These are phyloP conservation scores for Xylariaceae sp. DNA, from an alignment of 2,329 filamentous ascomycete genomes.

Conservation along the genomic window DNA sequence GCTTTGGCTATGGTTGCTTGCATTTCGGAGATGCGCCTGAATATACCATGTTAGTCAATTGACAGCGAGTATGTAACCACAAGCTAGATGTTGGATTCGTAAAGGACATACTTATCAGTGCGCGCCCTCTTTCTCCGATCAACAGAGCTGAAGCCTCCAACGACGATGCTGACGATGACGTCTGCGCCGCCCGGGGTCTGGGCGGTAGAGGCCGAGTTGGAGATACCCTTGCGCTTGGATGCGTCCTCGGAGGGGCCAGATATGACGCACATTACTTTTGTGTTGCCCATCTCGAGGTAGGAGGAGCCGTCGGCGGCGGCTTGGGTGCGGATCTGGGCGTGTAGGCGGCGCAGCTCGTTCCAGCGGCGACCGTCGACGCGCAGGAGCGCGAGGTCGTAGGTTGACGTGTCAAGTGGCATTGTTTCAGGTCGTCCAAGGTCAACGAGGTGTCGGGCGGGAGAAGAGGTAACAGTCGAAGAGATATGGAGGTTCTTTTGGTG, in stretches of 20 bases:
- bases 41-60: neutral
- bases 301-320: conserved; percentile 88
- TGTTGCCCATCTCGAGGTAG: conserved; percentile 96
- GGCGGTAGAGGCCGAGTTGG: conserved; percentile 6
- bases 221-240: conserved; percentile 32
- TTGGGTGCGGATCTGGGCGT: conserved; percentile 88
- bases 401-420: conserved; percentile 94
- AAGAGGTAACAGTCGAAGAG: too few species aligned
- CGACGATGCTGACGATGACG: conserved; percentile 75
- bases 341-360: conserved; percentile 90
- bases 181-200: conserved; percentile 44
- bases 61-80: neutral
- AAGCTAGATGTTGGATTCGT: neutral
- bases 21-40: conserved; percentile 74
- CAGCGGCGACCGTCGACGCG: conserved; percentile 83
- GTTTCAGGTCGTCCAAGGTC: conserved; percentile 13
- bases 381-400: conserved; percentile 80
- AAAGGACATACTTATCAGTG: conserved; percentile 66
- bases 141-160: conserved; percentile 84
- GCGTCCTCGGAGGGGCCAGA: conserved; percentile 73
- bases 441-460: neutral
- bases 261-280: conserved; percentile 91
- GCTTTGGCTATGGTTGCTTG: conserved; percentile 74
- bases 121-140: conserved; percentile 74
- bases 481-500: too few species aligned